Percentiles rank a stretch among this genome's conserved stretches.
Evolutionary conservation across 73 alveolate species (phyloP).

Genomic region (Stentor coeruleus): DNA sequence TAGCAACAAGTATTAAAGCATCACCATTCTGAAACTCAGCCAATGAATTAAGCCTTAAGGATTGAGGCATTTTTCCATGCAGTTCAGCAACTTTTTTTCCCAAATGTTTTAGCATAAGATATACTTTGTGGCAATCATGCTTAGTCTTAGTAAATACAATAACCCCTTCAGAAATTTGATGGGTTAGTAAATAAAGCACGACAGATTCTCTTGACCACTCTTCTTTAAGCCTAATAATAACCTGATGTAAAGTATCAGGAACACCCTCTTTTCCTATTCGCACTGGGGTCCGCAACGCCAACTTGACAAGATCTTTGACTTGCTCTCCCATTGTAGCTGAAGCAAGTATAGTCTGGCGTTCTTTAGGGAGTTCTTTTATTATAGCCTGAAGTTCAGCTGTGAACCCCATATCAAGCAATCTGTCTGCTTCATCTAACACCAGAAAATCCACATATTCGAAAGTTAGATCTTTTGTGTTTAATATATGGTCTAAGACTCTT

Average conservation of each 20-base stretch:
- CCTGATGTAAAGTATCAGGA: constrained; percentile 12
- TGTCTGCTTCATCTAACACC: constrained; percentile 98
- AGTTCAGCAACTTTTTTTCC: constrained; percentile 82
- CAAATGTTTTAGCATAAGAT: constrained; percentile 63
- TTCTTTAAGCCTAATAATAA: not conserved
- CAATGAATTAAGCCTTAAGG: constrained; percentile 77
- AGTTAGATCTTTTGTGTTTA: constrained; percentile 46
- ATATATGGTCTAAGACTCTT: constrained; percentile 84
- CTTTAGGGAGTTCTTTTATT: constrained; percentile 66
- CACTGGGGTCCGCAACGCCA: constrained; percentile 83
- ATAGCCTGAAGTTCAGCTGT: constrained; percentile 81
- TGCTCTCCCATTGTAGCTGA: constrained; percentile 97
- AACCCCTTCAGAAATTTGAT: constrained; percentile 64
- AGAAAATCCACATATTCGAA: constrained; percentile 79
- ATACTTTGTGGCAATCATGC: constrained; percentile 82
- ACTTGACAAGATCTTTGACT: constrained; percentile 74
- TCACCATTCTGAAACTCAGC: constrained; percentile 90
- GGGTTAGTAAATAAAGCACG: constrained; percentile 38
- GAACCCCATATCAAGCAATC: constrained; percentile 95
- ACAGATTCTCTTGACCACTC: constrained; percentile 9
- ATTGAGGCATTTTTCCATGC: constrained; percentile 85
- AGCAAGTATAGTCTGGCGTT: constrained; percentile 92
- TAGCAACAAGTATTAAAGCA: constrained; percentile 85
- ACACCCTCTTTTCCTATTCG: constrained; percentile 58
- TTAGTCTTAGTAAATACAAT: constrained; percentile 91